Base-by-base conservation (phyloP, 2,329 filamentous ascomycete genomes). In the Xylariales sp. region DNA sequence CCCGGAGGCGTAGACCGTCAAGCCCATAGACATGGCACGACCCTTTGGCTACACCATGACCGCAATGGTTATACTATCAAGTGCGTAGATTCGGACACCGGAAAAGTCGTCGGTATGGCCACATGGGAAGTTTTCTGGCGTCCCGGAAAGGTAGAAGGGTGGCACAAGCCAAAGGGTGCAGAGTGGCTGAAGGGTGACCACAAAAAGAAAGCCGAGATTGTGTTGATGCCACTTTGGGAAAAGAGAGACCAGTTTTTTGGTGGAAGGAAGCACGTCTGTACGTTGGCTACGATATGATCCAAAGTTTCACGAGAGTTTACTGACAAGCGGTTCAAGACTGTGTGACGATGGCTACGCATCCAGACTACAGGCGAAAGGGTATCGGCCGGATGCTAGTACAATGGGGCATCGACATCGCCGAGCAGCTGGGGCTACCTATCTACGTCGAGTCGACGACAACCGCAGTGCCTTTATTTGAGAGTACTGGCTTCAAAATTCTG, bases 41-140 rank as follows among this genome's bases (percentile, higher is more conserved):
- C 20, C 8, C 32, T 44, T 14, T 33, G 38, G 20, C 47, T 37
- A 41, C 40, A 29, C 16, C 16, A 25, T 10, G 46, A 47, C 15
- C 20, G 20, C 10, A 45, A 46, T 23, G 36, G 29, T 5, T 50
- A 54, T 30, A 47, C 44, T 14, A 33, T 51, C 34, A 55, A 55
- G 23, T 53, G 51, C 20, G 42, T 53, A 5, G 47, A 53, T 24
- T 42, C 49, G 2, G 44, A 45, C 31, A 51, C 42, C 11, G 50
- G 51, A n/a, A 28, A 42, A 5, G 47, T 53, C 16, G 41, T 54
- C 15, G 51, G 51, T 8, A 53, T 52, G 49, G 51, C 51, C 6
- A 43, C 33, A 16, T 55, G 46, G 43, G 52, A 54, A 23, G 43
- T 55, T n/a, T 52, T 48, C 35, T 54, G 50, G 47, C 36, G 32